Percentiles rank a stretch among this genome's conserved stretches.
phyloP scores from a whole-genome alignment of 352 stramenopile genomes.

The Detonula confervacea region DNA sequence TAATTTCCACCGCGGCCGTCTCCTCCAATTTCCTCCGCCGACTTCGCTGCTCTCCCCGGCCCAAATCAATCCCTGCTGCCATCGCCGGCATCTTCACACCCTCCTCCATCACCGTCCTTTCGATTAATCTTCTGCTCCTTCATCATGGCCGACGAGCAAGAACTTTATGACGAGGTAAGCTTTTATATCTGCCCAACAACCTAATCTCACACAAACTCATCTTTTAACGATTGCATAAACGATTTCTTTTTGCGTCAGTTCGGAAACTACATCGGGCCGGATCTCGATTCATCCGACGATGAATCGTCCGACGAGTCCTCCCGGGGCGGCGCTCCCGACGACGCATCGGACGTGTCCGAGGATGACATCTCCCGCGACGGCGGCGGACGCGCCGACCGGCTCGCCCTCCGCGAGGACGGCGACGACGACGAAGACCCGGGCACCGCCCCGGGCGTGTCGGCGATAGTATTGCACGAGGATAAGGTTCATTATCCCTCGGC shows the following conservation, averaged over 20 bases:
- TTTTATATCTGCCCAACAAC: too few species aligned
- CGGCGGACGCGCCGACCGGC: conserved; percentile 26
- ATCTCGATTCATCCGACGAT: conserved; percentile 88
- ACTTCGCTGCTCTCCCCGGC: neutral
- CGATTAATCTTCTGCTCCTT: too few species aligned
- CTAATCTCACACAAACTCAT: too few species aligned
- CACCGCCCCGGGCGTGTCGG: conserved; percentile 67
- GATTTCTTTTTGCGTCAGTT: too few species aligned
- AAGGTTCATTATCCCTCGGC: conserved; percentile 99
- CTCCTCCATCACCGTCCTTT: too few species aligned
- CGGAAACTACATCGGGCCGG: conserved; percentile 99
- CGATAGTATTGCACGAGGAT: conserved; percentile 99
- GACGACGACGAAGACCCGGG: conserved; percentile 36
- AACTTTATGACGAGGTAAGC: conserved; percentile 99
- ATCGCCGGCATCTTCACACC: too few species aligned
- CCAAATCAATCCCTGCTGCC: too few species aligned
- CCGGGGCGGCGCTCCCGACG: conserved; percentile 66
- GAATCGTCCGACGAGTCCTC: conserved; percentile 76
- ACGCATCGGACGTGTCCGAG: conserved; percentile 77
- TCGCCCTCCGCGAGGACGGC: conserved; percentile 53
- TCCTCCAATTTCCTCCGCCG: neutral
- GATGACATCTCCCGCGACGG: conserved; percentile 65
- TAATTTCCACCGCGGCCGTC: too few species aligned
- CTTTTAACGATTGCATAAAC: too few species aligned
- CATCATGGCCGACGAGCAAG: conserved; percentile 83